Conservation (phyloP, 1,284 basidiomycete genomes). For the Trametes sp. region DNA sequence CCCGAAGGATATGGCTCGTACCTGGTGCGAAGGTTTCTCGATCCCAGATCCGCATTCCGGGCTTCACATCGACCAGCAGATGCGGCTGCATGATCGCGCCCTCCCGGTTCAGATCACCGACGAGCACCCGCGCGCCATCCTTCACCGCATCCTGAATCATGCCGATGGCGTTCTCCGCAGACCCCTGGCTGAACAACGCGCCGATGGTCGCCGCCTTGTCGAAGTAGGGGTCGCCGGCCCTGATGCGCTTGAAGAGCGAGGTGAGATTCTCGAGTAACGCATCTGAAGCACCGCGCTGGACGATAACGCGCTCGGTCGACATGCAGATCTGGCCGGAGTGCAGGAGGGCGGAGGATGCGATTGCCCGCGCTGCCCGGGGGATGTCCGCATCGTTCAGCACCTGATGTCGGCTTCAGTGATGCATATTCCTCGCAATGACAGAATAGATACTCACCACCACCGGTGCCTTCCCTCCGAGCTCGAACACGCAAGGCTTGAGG, state of each 20-base stretch:
- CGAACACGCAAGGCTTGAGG: conserved; percentile 31
- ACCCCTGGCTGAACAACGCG: conserved; percentile 56
- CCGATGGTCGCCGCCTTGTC: conserved; percentile 39
- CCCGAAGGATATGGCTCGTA: no score
- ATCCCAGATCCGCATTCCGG: conserved; percentile 59
- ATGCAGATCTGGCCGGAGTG: conserved; percentile 77
- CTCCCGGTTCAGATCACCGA: conserved; percentile 52
- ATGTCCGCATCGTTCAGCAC: conserved; percentile 70
- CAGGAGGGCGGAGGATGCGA: conserved; percentile 63
- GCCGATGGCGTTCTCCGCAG: conserved; percentile 56
- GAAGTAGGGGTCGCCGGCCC: conserved; percentile 44
- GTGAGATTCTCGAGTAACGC: conserved; percentile 47
- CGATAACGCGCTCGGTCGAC: conserved; percentile 72
- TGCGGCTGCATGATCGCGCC: conserved; percentile 62
- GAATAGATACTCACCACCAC: conserved; percentile 54
- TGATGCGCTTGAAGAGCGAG: conserved; percentile 45
- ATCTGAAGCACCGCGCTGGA: conserved; percentile 52
- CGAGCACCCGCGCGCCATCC: conserved; percentile 58
- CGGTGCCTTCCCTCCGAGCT: conserved; percentile 61
- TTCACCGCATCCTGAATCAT: conserved; percentile 59
- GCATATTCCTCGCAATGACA: neutral
- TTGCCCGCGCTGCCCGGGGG: conserved; percentile 57
- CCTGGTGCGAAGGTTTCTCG: conserved; percentile 69
- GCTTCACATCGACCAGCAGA: conserved; percentile 55
- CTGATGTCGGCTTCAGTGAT: conserved; percentile 35